A percentile compares a stretch with the other conserved stretches of the same genome.
These are phyloP conservation scores for Kalmanozyma brasiliensis DNA, from an alignment of 1,284 basidiomycete genomes.

Conservation along the genomic window DNA sequence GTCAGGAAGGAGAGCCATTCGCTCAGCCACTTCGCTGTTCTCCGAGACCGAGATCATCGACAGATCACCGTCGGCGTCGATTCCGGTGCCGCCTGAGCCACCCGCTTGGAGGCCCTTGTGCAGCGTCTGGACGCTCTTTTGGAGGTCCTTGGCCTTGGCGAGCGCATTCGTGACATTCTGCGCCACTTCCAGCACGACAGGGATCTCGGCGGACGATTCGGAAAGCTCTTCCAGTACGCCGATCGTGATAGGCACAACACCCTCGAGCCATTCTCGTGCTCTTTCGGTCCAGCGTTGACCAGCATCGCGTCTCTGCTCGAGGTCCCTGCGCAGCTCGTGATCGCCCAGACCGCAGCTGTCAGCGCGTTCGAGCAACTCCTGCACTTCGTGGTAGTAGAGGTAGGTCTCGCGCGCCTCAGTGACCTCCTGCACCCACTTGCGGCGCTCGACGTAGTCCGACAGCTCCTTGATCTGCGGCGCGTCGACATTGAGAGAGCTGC, in stretches of 20 bases:
- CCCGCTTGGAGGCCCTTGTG: conserved; percentile 27
- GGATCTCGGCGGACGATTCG: conserved; percentile 37
- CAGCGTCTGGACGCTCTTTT: conserved; percentile 30
- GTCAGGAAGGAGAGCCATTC: conserved; percentile 47
- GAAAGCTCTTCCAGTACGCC: conserved; percentile 41
- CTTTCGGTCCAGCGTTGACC: conserved; percentile 51
- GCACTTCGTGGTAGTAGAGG: conserved; percentile 65
- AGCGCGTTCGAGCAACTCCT: conserved; percentile 78
- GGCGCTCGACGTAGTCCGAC: conserved; percentile 79
- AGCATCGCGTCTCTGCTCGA: conserved; percentile 32
- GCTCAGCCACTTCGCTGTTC: conserved; percentile 29
- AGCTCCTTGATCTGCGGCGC: conserved; percentile 79
- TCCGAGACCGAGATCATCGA: conserved; percentile 44
- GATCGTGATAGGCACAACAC: conserved; percentile 14
- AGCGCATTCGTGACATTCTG: conserved; percentile 33
- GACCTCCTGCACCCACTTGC: conserved; percentile 73
- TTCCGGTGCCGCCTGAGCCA: not conserved
- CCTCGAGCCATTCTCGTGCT: conserved; percentile 21
- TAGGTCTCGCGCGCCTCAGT: conserved; percentile 69
- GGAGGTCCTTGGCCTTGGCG: conserved; percentile 42
- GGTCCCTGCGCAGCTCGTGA: conserved; percentile 34
- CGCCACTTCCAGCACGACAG: conserved; percentile 46
- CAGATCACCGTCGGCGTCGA: conserved; percentile 33
- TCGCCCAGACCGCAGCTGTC: conserved; percentile 75
- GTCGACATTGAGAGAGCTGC: conserved; percentile 79